A percentile compares a stretch with the other conserved stretches of the same genome.
These are phyloP conservation scores for Arthrobotrys musiformis DNA, from an alignment of 2,329 filamentous ascomycete genomes.

Conservation along the genomic window DNA sequence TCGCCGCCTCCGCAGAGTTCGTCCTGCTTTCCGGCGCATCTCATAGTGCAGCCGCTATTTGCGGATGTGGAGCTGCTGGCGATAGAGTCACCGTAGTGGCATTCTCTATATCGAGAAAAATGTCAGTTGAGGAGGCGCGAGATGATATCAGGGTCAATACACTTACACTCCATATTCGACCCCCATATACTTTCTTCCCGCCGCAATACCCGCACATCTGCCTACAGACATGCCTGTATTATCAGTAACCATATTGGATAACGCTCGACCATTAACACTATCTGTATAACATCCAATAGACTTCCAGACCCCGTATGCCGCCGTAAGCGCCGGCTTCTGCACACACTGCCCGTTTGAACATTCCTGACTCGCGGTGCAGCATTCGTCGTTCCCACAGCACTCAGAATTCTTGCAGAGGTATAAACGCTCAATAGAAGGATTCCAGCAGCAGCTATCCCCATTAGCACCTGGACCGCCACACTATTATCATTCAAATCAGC, in stretches of 20 bases:
- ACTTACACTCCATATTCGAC: slow-evolving; percentile 39
- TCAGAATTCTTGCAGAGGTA: slow-evolving; percentile 8
- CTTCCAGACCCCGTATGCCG: neutral
- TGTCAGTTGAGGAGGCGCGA: neutral
- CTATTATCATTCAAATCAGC: neutral
- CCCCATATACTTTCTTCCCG: slow-evolving; percentile 20
- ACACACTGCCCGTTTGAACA: slow-evolving; percentile 21
- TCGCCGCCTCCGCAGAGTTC: slow-evolving; percentile 15
- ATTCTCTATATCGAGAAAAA: neutral
- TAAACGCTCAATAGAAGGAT: neutral
- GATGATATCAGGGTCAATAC: neutral
- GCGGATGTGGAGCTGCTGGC: neutral
- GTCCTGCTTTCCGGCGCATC: neutral
- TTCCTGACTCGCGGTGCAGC: neutral
- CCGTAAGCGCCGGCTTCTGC: neutral
- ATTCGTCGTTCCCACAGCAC: neutral
- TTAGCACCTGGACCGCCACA: slow-evolving; percentile 25
- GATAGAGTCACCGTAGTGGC: neutral
- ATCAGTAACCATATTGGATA: neutral
- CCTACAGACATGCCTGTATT: slow-evolving; percentile 14
- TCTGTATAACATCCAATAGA: slow-evolving; percentile 35
- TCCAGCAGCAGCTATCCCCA: slow-evolving; percentile 32
- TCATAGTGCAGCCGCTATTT: neutral
- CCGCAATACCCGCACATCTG: slow-evolving; percentile 13
- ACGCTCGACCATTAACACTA: neutral